Evolutionary conservation across 2,329 filamentous ascomycete species (phyloP), one percentile per base, ranked within the genome.

Genomic region (Sarocladiaceae sp.): DNA sequence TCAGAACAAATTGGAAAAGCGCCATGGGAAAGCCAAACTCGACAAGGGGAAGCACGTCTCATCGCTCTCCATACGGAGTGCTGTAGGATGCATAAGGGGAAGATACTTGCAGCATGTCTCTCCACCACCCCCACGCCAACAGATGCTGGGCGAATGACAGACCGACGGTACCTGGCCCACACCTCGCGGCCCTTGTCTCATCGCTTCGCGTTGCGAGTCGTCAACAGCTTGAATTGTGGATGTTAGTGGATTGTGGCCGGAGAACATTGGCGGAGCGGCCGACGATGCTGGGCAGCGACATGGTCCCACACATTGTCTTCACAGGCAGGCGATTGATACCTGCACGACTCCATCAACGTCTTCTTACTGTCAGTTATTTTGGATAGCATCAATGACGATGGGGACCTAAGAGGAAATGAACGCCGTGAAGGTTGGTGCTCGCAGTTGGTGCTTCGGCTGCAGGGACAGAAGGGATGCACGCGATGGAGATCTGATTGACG

Each of bases 151-250:
- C 37, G 37, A 41, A 41, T 41, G 24, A 19, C 20, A 29, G 12
- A 18, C 13, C 29, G 21, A 27, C 23, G 37, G 37, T 41, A 15
- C 37, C 37, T 41, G 37, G 37, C 37, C 37, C 37, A 41, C 37
- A 39, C 37, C 21, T n/a, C n/a, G n/a, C n/a, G n/a, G n/a, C n/a
- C n/a, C n/a, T n/a, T n/a, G n/a, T n/a, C n/a, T n/a, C n/a, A n/a
- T n/a, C n/a, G n/a, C n/a, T n/a, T n/a, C n/a, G n/a, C n/a, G n/a
- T n/a, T n/a, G n/a, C n/a, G n/a, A n/a, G n/a, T n/a, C n/a, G n/a
- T n/a, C n/a, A n/a, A n/a, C n/a, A n/a, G n/a, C n/a, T n/a, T n/a
- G n/a, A n/a, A n/a, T n/a, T n/a, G n/a, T n/a, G n/a, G n/a, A n/a
- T n/a, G n/a, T n/a, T n/a, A n/a, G n/a, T n/a, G n/a, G n/a, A n/a